phyloP scores from a whole-genome alignment of 768 basidiomycete species.

The Tubosaeta sp. region DNA sequence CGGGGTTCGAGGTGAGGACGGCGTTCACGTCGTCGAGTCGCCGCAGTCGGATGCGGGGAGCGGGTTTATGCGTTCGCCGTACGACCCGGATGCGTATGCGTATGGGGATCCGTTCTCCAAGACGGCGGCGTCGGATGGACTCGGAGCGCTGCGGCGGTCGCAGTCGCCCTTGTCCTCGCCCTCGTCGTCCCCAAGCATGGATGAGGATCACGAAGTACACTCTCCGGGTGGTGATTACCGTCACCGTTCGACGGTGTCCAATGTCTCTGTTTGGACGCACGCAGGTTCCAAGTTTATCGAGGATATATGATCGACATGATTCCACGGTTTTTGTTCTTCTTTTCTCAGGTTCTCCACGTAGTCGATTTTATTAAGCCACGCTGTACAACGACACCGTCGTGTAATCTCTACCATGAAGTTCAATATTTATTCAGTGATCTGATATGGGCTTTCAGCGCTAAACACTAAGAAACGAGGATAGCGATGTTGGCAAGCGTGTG shows the following conservation, averaged over 20 bases:
- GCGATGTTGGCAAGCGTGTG: too few species aligned
- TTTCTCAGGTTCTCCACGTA: too few species aligned
- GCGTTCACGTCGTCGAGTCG: constrained; percentile 21
- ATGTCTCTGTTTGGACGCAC: constrained; percentile 35
- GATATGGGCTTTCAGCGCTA: too few species aligned
- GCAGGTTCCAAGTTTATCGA: constrained; percentile 52
- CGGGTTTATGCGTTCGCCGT: constrained; percentile 6
- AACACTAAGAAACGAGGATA: too few species aligned
- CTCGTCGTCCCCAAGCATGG: constrained; percentile 17
- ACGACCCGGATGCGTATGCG: constrained; percentile 4
- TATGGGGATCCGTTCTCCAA: constrained; percentile 23
- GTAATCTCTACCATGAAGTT: too few species aligned
- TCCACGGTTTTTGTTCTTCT: background rate
- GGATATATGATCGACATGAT: constrained; percentile 15
- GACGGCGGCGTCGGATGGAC: background rate
- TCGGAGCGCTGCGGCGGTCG: constrained; percentile 13
- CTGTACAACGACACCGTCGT: background rate
- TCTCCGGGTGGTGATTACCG: background rate
- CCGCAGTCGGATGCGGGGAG: constrained; percentile 21
- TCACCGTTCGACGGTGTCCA: constrained; percentile 23
- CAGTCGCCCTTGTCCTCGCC: constrained; percentile 30
- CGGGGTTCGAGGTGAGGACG: background rate
- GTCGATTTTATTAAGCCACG: too few species aligned
- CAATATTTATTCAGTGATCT: too few species aligned
- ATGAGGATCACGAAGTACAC: constrained; percentile 5